Percentiles rank a stretch among this genome's conserved stretches.
These are phyloP conservation scores for Plectosphaerella plurivora DNA, from an alignment of 2,329 filamentous ascomycete species.

Conservation along the genomic window DNA sequence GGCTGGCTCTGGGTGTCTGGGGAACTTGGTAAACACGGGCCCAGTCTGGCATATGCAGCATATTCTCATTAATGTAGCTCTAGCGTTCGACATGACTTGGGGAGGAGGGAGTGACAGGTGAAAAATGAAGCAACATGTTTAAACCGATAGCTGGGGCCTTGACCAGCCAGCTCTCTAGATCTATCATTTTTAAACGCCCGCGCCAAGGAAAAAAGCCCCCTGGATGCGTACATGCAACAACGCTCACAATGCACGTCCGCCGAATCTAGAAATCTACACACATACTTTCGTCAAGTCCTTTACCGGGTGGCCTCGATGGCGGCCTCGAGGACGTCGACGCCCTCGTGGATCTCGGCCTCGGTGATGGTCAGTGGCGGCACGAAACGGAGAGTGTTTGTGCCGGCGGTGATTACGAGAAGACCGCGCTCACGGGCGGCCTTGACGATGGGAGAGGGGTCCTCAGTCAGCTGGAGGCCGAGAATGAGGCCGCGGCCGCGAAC, in stretches of 20 bases:
- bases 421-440: conserved; percentile 85
- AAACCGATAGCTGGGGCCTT: no score
- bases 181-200: conserved; percentile 4
- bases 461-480: conserved; percentile 75
- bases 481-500: conserved; percentile 81
- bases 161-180: not conserved
- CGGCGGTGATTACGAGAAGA: conserved; percentile 85
- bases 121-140: no score
- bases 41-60: no score
- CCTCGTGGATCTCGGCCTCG: conserved; percentile 73
- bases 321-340: conserved; percentile 70
- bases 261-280: no score
- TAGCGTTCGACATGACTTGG: no score
- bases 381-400: conserved; percentile 87
- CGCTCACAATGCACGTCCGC: not conserved
- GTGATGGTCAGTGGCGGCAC: conserved; percentile 82
- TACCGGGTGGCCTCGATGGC: conserved; percentile 44
- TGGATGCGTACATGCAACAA: not conserved
- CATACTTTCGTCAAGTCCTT: not conserved
- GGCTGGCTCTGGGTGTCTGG: no score
- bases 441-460: conserved; percentile 70
- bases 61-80: no score
- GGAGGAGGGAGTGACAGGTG: no score
- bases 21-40: no score
- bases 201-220: not conserved